phyloP scores from a whole-genome alignment of 1,284 basidiomycete genomes.

The Inonotus obliquus region DNA sequence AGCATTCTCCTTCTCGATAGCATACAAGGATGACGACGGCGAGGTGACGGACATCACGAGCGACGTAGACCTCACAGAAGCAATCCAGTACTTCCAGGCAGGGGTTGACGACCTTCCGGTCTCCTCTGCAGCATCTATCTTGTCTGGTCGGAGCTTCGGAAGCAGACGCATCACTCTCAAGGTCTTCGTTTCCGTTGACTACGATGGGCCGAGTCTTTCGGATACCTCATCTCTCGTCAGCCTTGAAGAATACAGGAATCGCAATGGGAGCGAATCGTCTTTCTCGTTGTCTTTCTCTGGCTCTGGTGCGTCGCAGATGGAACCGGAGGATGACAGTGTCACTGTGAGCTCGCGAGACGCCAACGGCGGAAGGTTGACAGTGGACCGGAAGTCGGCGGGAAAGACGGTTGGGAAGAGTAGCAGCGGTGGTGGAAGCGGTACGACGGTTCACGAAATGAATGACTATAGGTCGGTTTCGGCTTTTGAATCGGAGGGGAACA shows the following conservation, averaged over 20 bases:
- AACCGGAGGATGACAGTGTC: slow-evolving; percentile 63
- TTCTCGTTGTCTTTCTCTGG: slow-evolving; percentile 38
- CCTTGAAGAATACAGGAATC: slow-evolving; percentile 62
- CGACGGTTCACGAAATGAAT: slow-evolving; percentile 17
- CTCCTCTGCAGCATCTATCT: slow-evolving; percentile 67
- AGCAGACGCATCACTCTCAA: slow-evolving; percentile 68
- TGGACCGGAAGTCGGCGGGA: slow-evolving; percentile 20
- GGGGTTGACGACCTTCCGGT: slow-evolving; percentile 60
- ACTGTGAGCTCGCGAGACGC: slow-evolving; percentile 70
- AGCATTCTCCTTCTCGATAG: slow-evolving; percentile 62
- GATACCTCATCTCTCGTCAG: slow-evolving; percentile 80
- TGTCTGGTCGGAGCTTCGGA: slow-evolving; percentile 67
- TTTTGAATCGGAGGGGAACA: slow-evolving; percentile 19
- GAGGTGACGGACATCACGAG: slow-evolving; percentile 65
- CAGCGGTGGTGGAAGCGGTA: slow-evolving; percentile 18
- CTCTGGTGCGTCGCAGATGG: slow-evolving; percentile 29
- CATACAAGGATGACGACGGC: slow-evolving; percentile 85
- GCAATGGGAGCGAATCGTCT: slow-evolving; percentile 55
- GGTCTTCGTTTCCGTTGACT: slow-evolving; percentile 76
- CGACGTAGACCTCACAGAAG: slow-evolving; percentile 77
- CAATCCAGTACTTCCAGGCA: slow-evolving; percentile 79
- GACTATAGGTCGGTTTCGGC: slow-evolving; percentile 16
- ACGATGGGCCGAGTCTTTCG: slow-evolving; percentile 86
- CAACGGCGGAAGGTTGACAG: not conserved
- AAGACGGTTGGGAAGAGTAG: slow-evolving; percentile 25